Base-by-base conservation (phyloP, 352 stramenopile species). In the Globisporangium ultimum region DNA sequence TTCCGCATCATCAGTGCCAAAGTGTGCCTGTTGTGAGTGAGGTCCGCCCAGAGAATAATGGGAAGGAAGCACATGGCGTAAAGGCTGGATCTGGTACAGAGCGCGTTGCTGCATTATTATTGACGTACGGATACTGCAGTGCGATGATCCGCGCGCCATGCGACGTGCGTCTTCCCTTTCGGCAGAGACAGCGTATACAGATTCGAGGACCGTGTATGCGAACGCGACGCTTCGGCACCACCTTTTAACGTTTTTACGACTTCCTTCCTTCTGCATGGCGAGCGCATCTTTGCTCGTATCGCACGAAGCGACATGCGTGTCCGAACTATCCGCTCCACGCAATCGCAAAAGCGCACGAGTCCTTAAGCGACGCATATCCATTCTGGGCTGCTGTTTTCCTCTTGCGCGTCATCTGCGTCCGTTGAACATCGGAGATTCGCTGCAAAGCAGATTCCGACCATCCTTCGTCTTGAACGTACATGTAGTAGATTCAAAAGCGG, bases 401-500 rank as follows among this genome's bases (percentile, higher is more conserved):
- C 13, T 4, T 45, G 40, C 40, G 12, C 40, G 12, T 45, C 13
- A 18, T 45, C 40, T 45, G 12, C 13, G 40, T 18, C 40, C 13
- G 3, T 45, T 45, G 40, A 45, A 45, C 40, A 45, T 45, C 17
- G 40, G 40, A 45, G 40, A 45, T 45, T 45, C 40, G 12, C 40
- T 45, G 40, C 40, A 45, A 45, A 45, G 40, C 40, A 45, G 40
- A 45, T 45, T 45, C 40, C 17, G 40, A 45, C 6, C 10, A 45
- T 45, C 40, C 24, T 45, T 45, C 40, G 28, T 60, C 43, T 6
- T 36, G 28, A 36, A 53, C n/a, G 24, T 28, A 5, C 24, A 28
- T 5, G 36, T 32, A 14, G 53, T 22, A 59, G 54, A 60, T 60
- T 53, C 42, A 32, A 41, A 53, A 36, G 28, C 28, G 28, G 2